phyloP scores from a whole-genome alignment of 306 rosid genomes.

The Sechiopsis laciniata region DNA sequence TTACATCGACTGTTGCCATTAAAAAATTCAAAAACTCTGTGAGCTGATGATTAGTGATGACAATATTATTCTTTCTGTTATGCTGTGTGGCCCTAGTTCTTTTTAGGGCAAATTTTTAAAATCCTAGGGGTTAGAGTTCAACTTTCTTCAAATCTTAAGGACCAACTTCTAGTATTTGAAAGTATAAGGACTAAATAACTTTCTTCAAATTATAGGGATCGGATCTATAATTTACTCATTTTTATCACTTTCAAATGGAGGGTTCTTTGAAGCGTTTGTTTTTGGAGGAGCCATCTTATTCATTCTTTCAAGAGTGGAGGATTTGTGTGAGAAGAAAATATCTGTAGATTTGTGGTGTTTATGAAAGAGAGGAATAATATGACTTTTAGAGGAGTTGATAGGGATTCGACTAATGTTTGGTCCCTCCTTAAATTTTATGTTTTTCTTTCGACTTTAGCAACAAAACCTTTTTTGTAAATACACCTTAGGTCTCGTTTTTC shows the following conservation, averaged over 20 bases:
- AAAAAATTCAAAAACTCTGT: not conserved
- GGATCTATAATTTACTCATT: too few relatives aligned
- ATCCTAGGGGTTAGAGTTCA: too few relatives aligned
- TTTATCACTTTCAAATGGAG: not conserved
- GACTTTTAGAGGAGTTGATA: not conserved
- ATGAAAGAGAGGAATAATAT: not conserved
- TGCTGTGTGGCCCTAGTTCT: not conserved
- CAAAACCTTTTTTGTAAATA: not conserved
- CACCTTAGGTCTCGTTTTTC: not conserved
- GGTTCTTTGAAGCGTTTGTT: not conserved
- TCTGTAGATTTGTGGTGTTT: not conserved
- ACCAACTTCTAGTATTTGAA: too few relatives aligned
- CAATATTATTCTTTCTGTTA: not conserved
- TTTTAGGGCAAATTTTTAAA: too few relatives aligned
- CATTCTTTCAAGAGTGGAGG: not conserved
- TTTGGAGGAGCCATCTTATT: too few relatives aligned
- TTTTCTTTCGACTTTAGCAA: not conserved
- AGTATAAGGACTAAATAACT: too few relatives aligned
- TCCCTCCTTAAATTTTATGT: not conserved
- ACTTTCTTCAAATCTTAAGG: too few relatives aligned
- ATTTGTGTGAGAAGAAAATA: not conserved
- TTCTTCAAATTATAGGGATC: too few relatives aligned
- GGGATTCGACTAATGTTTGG: not conserved
- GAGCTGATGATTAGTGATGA: not conserved
- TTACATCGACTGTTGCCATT: not conserved